phyloP scores from a whole-genome alignment of 306 rosid species.

The Rosa multiflora region DNA sequence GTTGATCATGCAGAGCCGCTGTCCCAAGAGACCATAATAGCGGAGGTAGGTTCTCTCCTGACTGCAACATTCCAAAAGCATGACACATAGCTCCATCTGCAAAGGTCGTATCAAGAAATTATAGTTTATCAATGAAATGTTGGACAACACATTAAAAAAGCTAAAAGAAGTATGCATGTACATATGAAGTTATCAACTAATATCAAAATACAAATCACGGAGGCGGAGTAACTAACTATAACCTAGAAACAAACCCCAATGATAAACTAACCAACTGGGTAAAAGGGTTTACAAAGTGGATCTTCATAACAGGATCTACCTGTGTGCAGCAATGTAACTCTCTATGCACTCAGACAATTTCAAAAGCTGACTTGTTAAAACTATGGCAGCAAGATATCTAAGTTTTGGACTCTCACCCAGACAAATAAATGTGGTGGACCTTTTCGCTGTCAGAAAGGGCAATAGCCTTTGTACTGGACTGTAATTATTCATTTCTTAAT shows the following conservation, averaged over 20 bases:
- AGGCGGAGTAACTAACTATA: background rate
- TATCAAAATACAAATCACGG: background rate
- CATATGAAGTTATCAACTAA: background rate
- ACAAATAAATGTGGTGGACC: background rate
- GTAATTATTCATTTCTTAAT: background rate
- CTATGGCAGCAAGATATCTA: background rate
- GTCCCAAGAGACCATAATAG: slow-evolving; percentile 89
- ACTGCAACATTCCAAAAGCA: slow-evolving; percentile 93
- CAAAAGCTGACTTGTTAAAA: background rate
- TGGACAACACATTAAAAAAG: background rate
- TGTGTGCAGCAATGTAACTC: background rate
- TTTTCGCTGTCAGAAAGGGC: background rate
- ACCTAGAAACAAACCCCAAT: slow-evolving; percentile 1
- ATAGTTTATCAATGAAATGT: background rate
- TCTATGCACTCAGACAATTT: background rate
- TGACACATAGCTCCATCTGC: slow-evolving; percentile 76
- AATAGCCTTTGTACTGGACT: background rate
- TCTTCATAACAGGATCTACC: background rate
- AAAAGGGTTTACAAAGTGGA: background rate
- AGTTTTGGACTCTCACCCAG: background rate
- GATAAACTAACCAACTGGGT: background rate
- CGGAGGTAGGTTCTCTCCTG: slow-evolving; percentile 86
- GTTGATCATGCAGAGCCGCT: slow-evolving; percentile 85
- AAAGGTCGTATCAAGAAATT: slow-evolving; percentile 25
- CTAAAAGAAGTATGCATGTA: background rate